These are phyloP conservation scores for Circinella minor DNA, from an alignment of 371 early-diverging fungal species.

Conservation along the genomic window DNA sequence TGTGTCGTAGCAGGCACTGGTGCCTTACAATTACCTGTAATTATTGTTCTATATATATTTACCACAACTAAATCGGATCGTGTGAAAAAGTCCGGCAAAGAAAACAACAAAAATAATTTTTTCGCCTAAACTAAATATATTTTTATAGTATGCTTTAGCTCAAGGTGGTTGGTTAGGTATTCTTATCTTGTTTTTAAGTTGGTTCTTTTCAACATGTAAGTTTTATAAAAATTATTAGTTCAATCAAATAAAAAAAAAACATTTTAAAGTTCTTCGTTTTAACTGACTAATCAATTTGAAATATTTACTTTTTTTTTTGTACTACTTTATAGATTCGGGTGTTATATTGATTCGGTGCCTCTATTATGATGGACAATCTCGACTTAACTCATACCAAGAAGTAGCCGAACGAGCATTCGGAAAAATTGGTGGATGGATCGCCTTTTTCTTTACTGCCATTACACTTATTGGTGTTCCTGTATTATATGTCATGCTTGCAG, in stretches of 20 bases:
- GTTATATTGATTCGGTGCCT: slow-evolving; percentile 30
- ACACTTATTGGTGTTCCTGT: slow-evolving; percentile 71
- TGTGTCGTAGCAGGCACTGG: slow-evolving; percentile 85
- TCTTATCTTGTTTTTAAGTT: slow-evolving; percentile 42
- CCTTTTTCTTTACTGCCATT: slow-evolving; percentile 68
- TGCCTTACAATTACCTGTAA: slow-evolving; percentile 75
- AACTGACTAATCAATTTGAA: too few relatives aligned
- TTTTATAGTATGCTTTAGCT: slow-evolving; percentile 58
- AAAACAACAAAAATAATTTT: too few relatives aligned
- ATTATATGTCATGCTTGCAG: slow-evolving; percentile 77
- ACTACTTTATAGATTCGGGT: slow-evolving; percentile 18
- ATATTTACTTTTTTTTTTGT: background rate
- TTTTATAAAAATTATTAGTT: background rate
- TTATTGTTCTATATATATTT: background rate
- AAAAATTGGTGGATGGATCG: slow-evolving; percentile 59
- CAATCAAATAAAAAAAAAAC: background rate
- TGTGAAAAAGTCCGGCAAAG: background rate
- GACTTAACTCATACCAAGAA: slow-evolving; percentile 60
- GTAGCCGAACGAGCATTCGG: slow-evolving; percentile 75
- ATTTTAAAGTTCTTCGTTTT: background rate
- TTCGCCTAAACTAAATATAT: background rate
- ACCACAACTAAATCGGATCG: background rate
- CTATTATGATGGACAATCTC: slow-evolving; percentile 32
- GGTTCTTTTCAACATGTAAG: slow-evolving; percentile 50
- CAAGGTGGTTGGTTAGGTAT: slow-evolving; percentile 82